A percentile compares a stretch with the other conserved stretches of the same genome.
Evolutionary conservation across 371 early-diverging fungal species (phyloP).

Genomic region (Rhizopus microsporus): DNA sequence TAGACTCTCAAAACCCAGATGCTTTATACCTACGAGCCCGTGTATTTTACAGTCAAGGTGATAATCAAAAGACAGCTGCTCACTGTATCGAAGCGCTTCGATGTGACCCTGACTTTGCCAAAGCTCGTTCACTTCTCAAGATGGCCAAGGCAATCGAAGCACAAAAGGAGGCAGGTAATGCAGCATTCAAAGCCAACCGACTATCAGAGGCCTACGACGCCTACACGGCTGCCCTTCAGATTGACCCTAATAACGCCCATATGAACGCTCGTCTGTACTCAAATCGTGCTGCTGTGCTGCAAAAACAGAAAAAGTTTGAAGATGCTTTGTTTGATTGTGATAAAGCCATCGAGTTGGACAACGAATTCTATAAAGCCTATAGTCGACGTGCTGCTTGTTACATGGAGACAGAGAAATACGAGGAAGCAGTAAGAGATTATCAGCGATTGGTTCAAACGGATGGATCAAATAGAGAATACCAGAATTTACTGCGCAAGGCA

Average conservation of each 20-base stretch:
- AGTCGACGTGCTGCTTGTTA: constrained; percentile 80
- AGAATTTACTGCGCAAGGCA: constrained; percentile 62
- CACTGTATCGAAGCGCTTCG: constrained; percentile 73
- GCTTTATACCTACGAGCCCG: constrained; percentile 74
- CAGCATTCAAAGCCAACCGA: constrained; percentile 66
- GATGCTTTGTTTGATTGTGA: constrained; percentile 72
- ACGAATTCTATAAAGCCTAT: constrained; percentile 68
- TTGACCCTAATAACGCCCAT: constrained; percentile 68
- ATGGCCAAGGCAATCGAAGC: constrained; percentile 64
- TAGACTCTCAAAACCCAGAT: constrained; percentile 73
- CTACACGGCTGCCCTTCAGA: constrained; percentile 71
- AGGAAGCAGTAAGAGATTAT: constrained; percentile 82
- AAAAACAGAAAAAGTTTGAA: constrained; percentile 62
- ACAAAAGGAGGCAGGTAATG: constrained; percentile 76
- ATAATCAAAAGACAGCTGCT: constrained; percentile 57
- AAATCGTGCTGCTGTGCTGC: constrained; percentile 76
- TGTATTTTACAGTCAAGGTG: constrained; percentile 75
- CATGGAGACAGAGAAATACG: constrained; percentile 75
- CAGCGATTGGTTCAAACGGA: constrained; percentile 62
- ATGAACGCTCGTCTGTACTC: constrained; percentile 74
- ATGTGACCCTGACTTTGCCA: constrained; percentile 78
- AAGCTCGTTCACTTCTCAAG: constrained; percentile 68
- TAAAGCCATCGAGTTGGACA: constrained; percentile 67
- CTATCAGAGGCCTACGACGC: constrained; percentile 68
- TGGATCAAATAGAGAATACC: constrained; percentile 69